Conservation (phyloP, 108 stramenopile genomes). For the Skeletonema costatum region DNA sequence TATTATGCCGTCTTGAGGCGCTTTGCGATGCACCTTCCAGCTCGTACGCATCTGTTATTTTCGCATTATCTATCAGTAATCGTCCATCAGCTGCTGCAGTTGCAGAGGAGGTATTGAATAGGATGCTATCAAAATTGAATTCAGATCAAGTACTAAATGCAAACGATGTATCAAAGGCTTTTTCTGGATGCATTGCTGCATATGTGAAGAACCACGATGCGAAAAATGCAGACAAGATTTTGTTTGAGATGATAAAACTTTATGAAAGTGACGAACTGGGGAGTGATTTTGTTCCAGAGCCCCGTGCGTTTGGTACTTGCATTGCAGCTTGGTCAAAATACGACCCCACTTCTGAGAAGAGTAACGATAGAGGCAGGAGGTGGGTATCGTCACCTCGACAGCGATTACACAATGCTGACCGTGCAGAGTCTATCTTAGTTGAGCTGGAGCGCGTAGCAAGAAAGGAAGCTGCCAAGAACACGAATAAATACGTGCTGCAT, state of each 20-base stretch:
- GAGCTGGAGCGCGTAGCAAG: slow-evolving; percentile 34
- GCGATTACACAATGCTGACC: slow-evolving; percentile 28
- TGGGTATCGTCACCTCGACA: slow-evolving; percentile 10
- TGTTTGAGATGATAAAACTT: slow-evolving; percentile 45
- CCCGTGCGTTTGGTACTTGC: slow-evolving; percentile 42
- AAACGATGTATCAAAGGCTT: slow-evolving; percentile 38
- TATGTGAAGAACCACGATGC: slow-evolving; percentile 49
- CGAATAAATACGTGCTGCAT: slow-evolving; percentile 15
- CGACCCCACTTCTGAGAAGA: background rate
- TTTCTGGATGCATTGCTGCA: slow-evolving; percentile 47
- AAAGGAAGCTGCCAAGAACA: slow-evolving; percentile 29
- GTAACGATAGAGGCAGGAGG: background rate
- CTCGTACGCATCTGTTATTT: slow-evolving; percentile 38
- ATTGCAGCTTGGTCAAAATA: slow-evolving; percentile 39
- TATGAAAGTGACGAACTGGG: slow-evolving; percentile 29
- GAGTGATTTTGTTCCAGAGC: slow-evolving; percentile 37
- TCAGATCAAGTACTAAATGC: slow-evolving; percentile 6
- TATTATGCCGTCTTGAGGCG: slow-evolving; percentile 23
- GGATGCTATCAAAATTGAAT: slow-evolving; percentile 16
- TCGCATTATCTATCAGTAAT: slow-evolving; percentile 39
- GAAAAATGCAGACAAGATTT: slow-evolving; percentile 32
- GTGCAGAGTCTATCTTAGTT: slow-evolving; percentile 36
- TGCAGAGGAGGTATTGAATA: slow-evolving; percentile 38
- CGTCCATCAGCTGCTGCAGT: slow-evolving; percentile 9
- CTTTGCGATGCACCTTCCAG: slow-evolving; percentile 28